These are phyloP conservation scores for Apiotrichum sp. DNA, from an alignment of 1,284 basidiomycete genomes.

Conservation along the genomic window DNA sequence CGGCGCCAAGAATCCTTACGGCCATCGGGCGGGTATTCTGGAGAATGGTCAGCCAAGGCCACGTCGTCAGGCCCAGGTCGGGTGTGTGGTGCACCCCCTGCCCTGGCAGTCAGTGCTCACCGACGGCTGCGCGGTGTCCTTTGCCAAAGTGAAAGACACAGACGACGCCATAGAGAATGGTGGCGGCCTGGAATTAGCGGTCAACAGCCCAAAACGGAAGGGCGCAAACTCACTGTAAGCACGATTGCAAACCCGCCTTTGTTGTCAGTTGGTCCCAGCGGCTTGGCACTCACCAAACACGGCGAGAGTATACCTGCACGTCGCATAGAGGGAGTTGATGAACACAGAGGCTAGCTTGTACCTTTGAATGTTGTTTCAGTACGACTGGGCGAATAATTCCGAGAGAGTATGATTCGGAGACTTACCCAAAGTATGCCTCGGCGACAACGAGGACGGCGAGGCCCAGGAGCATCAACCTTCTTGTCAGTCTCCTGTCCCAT, in stretches of 20 bases:
- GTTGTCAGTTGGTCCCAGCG: background rate
- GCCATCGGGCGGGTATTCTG: background rate
- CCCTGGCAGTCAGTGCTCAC: background rate
- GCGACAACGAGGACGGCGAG: conserved; percentile 72
- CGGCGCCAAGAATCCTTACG: too few species aligned
- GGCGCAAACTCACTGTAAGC: conserved; percentile 18
- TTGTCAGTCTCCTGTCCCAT: conserved; percentile 50
- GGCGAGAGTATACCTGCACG: conserved; percentile 35
- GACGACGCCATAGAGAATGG: conserved; percentile 27
- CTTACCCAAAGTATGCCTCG: conserved; percentile 71
- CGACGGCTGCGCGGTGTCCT: conserved; percentile 27
- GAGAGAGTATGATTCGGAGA: background rate
- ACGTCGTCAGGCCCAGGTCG: too few species aligned
- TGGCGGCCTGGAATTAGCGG: conserved; percentile 12
- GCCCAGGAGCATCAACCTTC: conserved; percentile 73
- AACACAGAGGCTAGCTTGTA: conserved; percentile 39
- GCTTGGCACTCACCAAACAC: conserved; percentile 26
- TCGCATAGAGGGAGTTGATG: conserved; percentile 27
- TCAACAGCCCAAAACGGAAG: background rate
- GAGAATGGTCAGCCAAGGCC: too few species aligned
- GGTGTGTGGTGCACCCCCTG: too few species aligned
- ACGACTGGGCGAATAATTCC: too few species aligned
- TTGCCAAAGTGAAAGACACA: conserved; percentile 37
- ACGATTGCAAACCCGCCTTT: conserved; percentile 37
- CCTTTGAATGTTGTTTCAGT: conserved; percentile 8